Evolutionary conservation across 805 yeast species (phyloP), one percentile per base, ranked within the genome.

Genomic region (Yarrowia alimentaria): DNA sequence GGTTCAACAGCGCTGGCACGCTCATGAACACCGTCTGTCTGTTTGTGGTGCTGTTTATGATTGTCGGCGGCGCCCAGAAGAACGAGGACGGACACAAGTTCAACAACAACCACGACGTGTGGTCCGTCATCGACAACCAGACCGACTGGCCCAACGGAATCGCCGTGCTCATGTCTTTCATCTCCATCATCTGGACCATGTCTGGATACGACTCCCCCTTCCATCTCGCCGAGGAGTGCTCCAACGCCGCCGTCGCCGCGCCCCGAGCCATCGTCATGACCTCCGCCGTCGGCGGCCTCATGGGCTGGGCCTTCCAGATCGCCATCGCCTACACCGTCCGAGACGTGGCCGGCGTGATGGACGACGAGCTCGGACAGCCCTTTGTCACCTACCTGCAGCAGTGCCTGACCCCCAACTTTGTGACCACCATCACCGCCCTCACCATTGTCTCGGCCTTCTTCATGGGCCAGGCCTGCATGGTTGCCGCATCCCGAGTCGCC

Each of bases 131-230:
- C 51, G 62, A 69, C 34, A 80, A 80, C 63, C 74, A 71, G 55
- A 78, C 85, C 8, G 83, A 78, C 14, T 81, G 76, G 72, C 81
- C 83, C n/a, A 70, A 71, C 43, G 85, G 85, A 51, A 69, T 80
- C 45, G 74, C 81, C 20, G 68, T 78, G 59, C 63, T 81, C 52
- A 70, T 78, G 72, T 69, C 79, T 16, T 64, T 65, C 57, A 52
- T 65, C 31, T 59, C 68, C 13, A 65, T 64, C n/a, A 61, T 63
- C 52, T 65, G 69, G 69, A 78, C 83, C 29, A 81, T 83, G 86
- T 75, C 83, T 35, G 88, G 87, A 18, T 83, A 80, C 60, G 88
- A 83, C 61, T 78, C 85, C 17, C 85, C 88, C 0, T 83, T 81
- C 69, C 88, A 83, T 60, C 68, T 83, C 54, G 73, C 85, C n/a